Percentiles rank a stretch among this genome's conserved stretches.
Evolutionary conservation across 2,329 filamentous ascomycete species (phyloP).

Genomic region (Pseudogymnoascus sp.): DNA sequence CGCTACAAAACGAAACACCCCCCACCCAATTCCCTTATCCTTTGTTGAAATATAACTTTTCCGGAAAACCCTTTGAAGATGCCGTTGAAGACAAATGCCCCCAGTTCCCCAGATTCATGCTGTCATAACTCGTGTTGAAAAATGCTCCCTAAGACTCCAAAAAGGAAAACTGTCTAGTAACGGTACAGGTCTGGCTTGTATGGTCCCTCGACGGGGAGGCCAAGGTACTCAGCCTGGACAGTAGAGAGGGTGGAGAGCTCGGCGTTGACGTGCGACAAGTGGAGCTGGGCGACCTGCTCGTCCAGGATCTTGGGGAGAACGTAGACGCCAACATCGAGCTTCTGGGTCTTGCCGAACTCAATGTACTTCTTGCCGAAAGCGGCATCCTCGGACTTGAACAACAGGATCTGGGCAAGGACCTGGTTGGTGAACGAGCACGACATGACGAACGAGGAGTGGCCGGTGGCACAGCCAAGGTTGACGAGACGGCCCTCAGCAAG

Average conservation of each 20-base stretch:
- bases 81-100: slow-evolving; percentile 56
- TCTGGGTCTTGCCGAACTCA: slow-evolving; percentile 88
- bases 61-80: slow-evolving; percentile 30
- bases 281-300: slow-evolving; percentile 93
- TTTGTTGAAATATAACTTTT: slow-evolving; percentile 31
- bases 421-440: slow-evolving; percentile 99
- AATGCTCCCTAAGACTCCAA: slow-evolving; percentile 19
- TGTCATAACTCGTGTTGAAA: slow-evolving; percentile 43
- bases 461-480: slow-evolving; percentile 98
- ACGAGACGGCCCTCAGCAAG: slow-evolving; percentile 97
- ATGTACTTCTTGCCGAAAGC: slow-evolving; percentile 89
- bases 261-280: slow-evolving; percentile 87
- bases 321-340: slow-evolving; percentile 88
- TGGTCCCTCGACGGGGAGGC: slow-evolving; percentile 76
- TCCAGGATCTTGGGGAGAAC: slow-evolving; percentile 98
- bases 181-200: slow-evolving; percentile 82
- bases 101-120: slow-evolving; percentile 13
- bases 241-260: slow-evolving; percentile 81
- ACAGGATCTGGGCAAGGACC: slow-evolving; percentile 97
- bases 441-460: slow-evolving; percentile 99
- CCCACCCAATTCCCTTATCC: slow-evolving; percentile 9
- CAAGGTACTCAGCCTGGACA: slow-evolving; percentile 91
- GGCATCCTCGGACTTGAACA: slow-evolving; percentile 87
- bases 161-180: slow-evolving; percentile 27
- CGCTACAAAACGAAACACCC: slow-evolving; percentile 26